Evolutionary conservation across 1,139 yeast species (phyloP), one percentile per base, ranked within the genome.

Genomic region (Yamadazyma dendronema): DNA sequence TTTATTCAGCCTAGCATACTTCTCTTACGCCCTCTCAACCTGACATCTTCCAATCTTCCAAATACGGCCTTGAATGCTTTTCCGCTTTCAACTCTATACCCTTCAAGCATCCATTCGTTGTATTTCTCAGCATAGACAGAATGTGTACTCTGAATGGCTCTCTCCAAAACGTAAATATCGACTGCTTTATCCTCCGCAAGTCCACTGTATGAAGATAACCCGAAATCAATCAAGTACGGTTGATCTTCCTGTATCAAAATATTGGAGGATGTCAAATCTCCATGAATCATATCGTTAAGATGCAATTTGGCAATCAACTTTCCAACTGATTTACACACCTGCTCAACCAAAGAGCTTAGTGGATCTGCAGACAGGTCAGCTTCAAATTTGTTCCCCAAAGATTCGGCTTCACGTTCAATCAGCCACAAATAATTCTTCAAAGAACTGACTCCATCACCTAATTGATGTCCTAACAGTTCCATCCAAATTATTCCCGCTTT

Each of bases 131-230:
- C 73, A 52, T 75, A 77, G 4, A 73, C 72, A 0, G 98, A 92
- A 57, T 94, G 98, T 0, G 98, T 94, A 48, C 96, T 86, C 28
- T 77, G 63, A 15, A 94, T 76, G 1, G 99, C 98, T 50, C 97
- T 71, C 58, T 94, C 98, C 44, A 94, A 65, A 8, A 94, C 97
- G 53, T 92, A 94, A 42, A 94, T 60, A 58, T 94, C 99, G 12
- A 94, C 98, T 2, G 98, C 97, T 57, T 88, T 89, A 56, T 92
- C 97, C 52, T 94, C 98, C 0, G 86, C 75, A 44, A 88, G 56
- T 0, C 77, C 75, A 1, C 95, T 81, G 40, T 81, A 81, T n/a
- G 89, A 79, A 4, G 86, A 79, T 14, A 94, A 71, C 0, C 99
- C 99, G 62, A 94, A 92, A 54, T 94, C 99, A 42, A 94, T 94